Base-by-base conservation (phyloP, 2,329 filamentous ascomycete genomes). In the Trichoderma koningiopsis region DNA sequence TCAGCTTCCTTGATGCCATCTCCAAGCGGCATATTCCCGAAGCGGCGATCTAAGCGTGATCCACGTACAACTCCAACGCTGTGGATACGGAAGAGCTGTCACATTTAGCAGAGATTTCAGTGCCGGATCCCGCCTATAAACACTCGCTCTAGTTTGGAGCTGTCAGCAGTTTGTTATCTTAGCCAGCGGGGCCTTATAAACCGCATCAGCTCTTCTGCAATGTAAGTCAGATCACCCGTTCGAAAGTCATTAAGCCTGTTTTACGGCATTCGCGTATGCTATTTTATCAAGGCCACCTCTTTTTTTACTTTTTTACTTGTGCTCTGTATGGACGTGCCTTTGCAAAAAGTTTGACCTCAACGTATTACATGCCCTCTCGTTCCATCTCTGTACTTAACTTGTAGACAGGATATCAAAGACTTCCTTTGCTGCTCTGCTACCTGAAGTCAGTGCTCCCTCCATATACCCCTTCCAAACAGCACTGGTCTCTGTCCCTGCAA, bases 401-500 rank as follows among this genome's bases (percentile, higher is more conserved):
- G 43, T 40, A 16, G 40, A 66, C 10, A 77, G 22, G 3, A 72
- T 68, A 8, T 76, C 67, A 8, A 75, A 29, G 2, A 85, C 81
- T 73, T 86, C 83, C 35, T 75, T 75, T 0, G 82, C 83, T 0
- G 80, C 81, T 27, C 79, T 72, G 70, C 83, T 79, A 0, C 84
- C 84, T 4, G 79, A 81, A 0, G 80, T 73, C 27, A 86, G 76
- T 0, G 84, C 84, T 5, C 84, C 84, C 69, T 86, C 84, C 79
- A 86, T 84, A 71, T 85, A 86, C 0, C 84, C 84, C 68, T 83
- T 84, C 84, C 83, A 86, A 59, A 83, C 81, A 2, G 70, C 77
- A 7, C 80, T 79, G 14, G 80, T 83, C 75, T 86, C 84, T 0
- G 84, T 86, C 0, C 84, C 84, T 3, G 83, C 83, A 72, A 85